Evolutionary conservation across 208 protist species (phyloP).

Genomic region (Herpetomonas samuelpessoai): DNA sequence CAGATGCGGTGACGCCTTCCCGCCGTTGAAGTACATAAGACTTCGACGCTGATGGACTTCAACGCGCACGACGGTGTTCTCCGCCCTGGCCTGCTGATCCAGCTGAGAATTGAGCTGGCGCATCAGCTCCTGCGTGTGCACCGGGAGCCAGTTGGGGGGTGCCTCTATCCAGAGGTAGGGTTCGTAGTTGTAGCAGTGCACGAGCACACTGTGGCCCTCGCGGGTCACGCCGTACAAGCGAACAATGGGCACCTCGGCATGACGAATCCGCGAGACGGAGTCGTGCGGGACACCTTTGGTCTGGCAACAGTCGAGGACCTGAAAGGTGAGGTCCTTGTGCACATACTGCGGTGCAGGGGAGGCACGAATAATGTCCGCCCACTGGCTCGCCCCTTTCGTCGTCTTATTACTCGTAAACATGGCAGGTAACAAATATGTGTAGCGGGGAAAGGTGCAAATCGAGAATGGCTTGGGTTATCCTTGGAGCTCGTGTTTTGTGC

Average conservation of each 20-base stretch:
- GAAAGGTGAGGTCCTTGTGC: conserved; percentile 65
- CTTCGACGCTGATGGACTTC: conserved; percentile 72
- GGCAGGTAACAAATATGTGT: too few relatives aligned
- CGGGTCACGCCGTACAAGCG: conserved; percentile 93
- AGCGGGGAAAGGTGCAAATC: background rate
- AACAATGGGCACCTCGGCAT: conserved; percentile 84
- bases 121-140: conserved; percentile 67
- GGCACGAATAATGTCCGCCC: conserved; percentile 30
- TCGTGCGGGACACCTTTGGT: conserved; percentile 68
- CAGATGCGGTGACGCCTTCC: conserved; percentile 54
- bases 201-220: conserved; percentile 89
- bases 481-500: too few relatives aligned
- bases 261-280: conserved; percentile 60
- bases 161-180: conserved; percentile 96
- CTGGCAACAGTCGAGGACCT: conserved; percentile 86
- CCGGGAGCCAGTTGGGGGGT: conserved; percentile 70
- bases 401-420: too few relatives aligned
- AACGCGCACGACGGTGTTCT: conserved; percentile 76
- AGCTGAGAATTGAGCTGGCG: conserved; percentile 76
- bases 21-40: conserved; percentile 79
- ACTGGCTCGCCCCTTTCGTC: conserved; percentile 23
- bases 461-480: too few relatives aligned
- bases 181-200: conserved; percentile 95
- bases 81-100: conserved; percentile 46
- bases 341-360: conserved; percentile 37